Base-by-base conservation (phyloP, 176 grass and related monocot genomes). In the Eleusine coracana region DNA sequence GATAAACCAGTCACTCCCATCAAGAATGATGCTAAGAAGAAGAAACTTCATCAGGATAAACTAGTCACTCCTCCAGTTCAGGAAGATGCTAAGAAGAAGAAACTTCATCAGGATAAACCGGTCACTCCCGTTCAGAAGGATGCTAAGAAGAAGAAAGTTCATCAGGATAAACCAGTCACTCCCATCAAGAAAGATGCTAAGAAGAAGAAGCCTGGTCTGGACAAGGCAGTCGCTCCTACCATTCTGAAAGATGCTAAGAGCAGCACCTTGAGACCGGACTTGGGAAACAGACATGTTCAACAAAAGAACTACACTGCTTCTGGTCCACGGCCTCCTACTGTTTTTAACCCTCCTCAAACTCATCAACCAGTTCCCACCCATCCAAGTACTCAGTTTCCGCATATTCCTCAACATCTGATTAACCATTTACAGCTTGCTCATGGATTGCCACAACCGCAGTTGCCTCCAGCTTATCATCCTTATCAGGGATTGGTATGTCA, bases 281-380 rank as follows among this genome's bases (percentile, higher is more conserved):
- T 28, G 0, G 55, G 29, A 66, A 77, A 6, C 12, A 71, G 23
- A 15, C 51, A 56, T 5, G 50, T 49, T 25, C 46, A 78, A 55
- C 76, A 81, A 34, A 94, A 86, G 80, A 89, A 71, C 58, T 38
- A 1, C 21, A 42, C 37, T 80, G 65, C 42, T 74, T 46, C 76
- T 68, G 12, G 8, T 49, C 71, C 66, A 41, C 54, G 70, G 40
- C 68, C 62, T 68, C 59, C 41, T n/a, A 36, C 18, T 55, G 28
- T 76, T 64, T 76, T 48, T 72, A 28, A 68, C 23, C 82, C 77
- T 40, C 60, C n/a, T 74, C 46, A 70, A 37, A 65, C 79, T 63
- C 76, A 74, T 80, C 48, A 50, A 52, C 21, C 39, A 75, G 16
- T 17, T 23, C 38, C 17, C 40, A 51, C 42, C 75, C 70, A 66